Conservation (phyloP, 2,329 filamentous ascomycete species). For the Peltaster fructicola region DNA sequence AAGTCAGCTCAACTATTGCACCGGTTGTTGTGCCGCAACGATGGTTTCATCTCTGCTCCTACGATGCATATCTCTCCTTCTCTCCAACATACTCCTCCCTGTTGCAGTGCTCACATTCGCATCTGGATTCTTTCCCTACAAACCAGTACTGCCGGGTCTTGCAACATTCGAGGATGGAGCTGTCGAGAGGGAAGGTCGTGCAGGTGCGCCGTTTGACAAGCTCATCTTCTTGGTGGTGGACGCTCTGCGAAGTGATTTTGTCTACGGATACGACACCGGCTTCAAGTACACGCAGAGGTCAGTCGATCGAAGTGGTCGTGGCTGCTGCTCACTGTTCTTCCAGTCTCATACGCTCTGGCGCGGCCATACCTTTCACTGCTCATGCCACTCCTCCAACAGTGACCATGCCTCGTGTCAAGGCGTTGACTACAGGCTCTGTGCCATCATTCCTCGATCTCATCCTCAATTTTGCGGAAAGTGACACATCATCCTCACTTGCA, state of each 20-base stretch:
- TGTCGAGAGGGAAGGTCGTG: constrained; percentile 1
- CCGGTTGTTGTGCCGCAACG: constrained; percentile 2
- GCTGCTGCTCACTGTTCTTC: background rate
- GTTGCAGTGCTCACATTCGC: constrained; percentile 54
- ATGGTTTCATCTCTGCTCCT: constrained; percentile 9
- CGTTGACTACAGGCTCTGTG: constrained; percentile 93
- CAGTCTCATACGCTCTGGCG: constrained; percentile 68
- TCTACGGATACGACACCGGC: constrained; percentile 62
- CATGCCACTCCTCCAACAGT: constrained; percentile 94
- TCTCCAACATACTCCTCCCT: constrained; percentile 63
- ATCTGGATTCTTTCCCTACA: constrained; percentile 92
- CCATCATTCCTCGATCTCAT: constrained; percentile 95
- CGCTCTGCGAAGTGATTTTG: constrained; percentile 87
- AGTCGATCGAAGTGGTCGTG: background rate
- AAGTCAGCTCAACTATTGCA: no score
- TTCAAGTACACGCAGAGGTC: constrained; percentile 81
- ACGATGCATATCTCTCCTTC: constrained; percentile 28
- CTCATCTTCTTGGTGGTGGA: constrained; percentile 97
- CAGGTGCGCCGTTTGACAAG: constrained; percentile 63
- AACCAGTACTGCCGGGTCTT: constrained; percentile 74
- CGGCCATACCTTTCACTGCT: constrained; percentile 82
- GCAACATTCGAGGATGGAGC: constrained; percentile 28
- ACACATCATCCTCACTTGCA: constrained; percentile 73
- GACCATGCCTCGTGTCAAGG: constrained; percentile 95
- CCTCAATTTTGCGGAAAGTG: constrained; percentile 86